Evolutionary conservation across 2,329 filamentous ascomycete genomes (phyloP), one percentile per base, ranked within the genome.

Genomic region (Aspergillus sp.): DNA sequence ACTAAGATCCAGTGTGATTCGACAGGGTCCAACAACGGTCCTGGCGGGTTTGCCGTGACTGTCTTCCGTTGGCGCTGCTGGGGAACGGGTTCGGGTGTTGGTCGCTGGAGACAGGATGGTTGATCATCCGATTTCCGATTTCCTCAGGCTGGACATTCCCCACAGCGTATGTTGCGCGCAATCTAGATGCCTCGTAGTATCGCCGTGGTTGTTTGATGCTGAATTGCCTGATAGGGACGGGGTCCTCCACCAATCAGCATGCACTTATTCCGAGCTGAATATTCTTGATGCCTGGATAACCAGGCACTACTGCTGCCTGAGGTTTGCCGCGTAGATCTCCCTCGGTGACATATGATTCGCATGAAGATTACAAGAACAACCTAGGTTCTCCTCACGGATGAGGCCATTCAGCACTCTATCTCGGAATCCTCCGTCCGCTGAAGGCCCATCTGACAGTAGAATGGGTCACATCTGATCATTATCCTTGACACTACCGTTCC

Each of bases 1-100:
- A 38, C 35, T 38, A 38, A 38, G 35, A n/a, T 17, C 35, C 42
- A 44, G 50, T 35, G 45, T 58, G 57, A 56, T 59, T 54, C 51
- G 57, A 52, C 54, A 26, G 50, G 26, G 52, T 24, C 50, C 55
- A 13, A 5, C 42, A 35, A 22, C 3, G 22, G 22, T 22, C 22
- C 22, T 22, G 33, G 48, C 36, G 36, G 43, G 33, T n/a, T 46
- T 51, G 49, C 49, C 49, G 49, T 46, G 49, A 35, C 32, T 46
- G 10, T 32, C 36, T 47, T 42, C 49, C 49, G 44, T 42, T 20
- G 26, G 26, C 26, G 26, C 26, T 30, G 26, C 26, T 11, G 9
- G 26, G 26, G 8, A 11, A 30, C 10, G 26, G 26, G 26, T 2
- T 30, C 26, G 26, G 26, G 26, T 30, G 8, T 30, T 30, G 26